Base-by-base conservation (phyloP, 257 asterid genomes). In the Prunella vulgaris region DNA sequence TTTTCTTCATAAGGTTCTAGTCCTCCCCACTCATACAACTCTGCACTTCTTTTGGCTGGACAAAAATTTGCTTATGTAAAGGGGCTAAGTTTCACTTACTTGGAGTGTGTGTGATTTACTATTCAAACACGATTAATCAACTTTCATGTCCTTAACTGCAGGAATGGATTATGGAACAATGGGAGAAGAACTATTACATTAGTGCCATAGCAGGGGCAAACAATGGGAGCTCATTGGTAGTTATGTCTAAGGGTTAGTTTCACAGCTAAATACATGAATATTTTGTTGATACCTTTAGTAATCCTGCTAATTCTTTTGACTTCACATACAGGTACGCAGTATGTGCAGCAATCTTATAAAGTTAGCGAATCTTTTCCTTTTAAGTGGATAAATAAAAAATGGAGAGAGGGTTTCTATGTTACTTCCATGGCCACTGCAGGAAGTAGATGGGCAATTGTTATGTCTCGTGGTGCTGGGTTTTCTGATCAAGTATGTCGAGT, bases 391-490 rank as follows among this genome's bases (percentile, higher is more conserved):
- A 82, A 76, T 77, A 88, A 84, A 75, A 83, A 88, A 80, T 88
- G 95, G 95, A 77, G 81, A 68, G 95, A 84, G 79, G 95, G 93
- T 6, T 86, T 84, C 75, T 80, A 60, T 69, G 87, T 88, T 51
- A 88, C 95, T 49, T 69, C 93, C 64, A 88, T 88, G 95, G 95
- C 89, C 48, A 86, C 95, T 33, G 81, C 92, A 27, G 90, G 87
- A 46, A 64, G 73, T 68, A 79, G 75, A 81, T 88, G 95, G 95
- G 95, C 86, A 30, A 77, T 84, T 61, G 79, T 88, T 72, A 88
- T 88, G 95, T 84, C 95, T 49, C 89, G 93, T 35, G 95, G 95
- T 32, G 81, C 95, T 5, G 89, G 89, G 13, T 84, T 84, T 72
- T 73, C 86, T 15, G 83, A 84, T 44, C 95, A 88, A 81, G 95